phyloP scores from a whole-genome alignment of 2,329 filamentous ascomycete genomes.

The Gnomoniopsis sp. region DNA sequence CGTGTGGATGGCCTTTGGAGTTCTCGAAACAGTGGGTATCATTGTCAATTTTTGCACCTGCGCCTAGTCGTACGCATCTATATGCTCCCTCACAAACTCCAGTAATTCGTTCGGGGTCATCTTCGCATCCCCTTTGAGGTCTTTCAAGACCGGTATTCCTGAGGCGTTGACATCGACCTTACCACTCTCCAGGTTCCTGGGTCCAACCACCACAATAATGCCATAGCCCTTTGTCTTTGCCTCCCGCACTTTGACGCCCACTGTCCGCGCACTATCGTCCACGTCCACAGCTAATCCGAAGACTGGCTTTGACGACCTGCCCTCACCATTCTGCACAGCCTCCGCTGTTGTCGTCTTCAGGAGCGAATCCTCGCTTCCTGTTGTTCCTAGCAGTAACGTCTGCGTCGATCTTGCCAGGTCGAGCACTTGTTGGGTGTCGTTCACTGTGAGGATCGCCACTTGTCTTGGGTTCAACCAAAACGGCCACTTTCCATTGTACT shows the following conservation, averaged over 20 bases:
- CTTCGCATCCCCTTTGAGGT: constrained; percentile 31
- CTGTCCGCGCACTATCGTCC: constrained; percentile 58
- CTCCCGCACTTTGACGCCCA: constrained; percentile 68
- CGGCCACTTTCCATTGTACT: constrained; percentile 75
- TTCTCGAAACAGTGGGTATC: neutral
- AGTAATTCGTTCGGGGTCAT: constrained; percentile 44
- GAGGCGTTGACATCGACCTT: constrained; percentile 50
- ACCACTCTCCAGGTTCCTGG: constrained; percentile 56
- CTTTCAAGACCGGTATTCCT: constrained; percentile 25
- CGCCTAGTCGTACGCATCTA: constrained; percentile 44
- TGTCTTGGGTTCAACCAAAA: constrained; percentile 87
- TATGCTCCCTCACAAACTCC: constrained; percentile 41
- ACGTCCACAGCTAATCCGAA: constrained; percentile 66
- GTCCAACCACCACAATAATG: constrained; percentile 69
- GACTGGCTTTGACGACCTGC: constrained; percentile 29
- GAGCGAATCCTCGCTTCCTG: constrained; percentile 19
- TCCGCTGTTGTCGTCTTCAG: constrained; percentile 36
- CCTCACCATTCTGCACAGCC: neutral
- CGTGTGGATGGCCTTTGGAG: too few species aligned
- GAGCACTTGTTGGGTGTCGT: constrained; percentile 53
- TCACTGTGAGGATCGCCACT: constrained; percentile 70
- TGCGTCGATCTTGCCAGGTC: constrained; percentile 45
- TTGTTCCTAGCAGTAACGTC: constrained; percentile 48
- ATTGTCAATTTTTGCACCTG: constrained; percentile 2
- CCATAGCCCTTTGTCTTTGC: constrained; percentile 72